Conservation (phyloP, 2,329 filamentous ascomycete species). For the Penicillium palitans region DNA sequence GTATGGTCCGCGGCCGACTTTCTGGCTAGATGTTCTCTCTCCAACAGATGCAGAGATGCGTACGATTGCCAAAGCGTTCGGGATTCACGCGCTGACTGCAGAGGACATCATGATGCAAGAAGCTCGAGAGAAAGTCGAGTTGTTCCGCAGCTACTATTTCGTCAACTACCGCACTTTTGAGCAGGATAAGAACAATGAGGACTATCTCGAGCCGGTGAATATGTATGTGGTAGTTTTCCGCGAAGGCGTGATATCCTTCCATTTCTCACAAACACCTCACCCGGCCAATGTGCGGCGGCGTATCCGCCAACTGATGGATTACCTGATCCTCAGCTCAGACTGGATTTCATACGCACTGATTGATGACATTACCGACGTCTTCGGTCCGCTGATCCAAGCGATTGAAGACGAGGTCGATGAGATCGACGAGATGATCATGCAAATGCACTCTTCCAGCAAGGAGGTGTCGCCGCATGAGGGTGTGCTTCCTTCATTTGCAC, state of each 20-base stretch:
- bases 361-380: constrained; percentile 97
- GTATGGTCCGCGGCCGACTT: constrained; percentile 83
- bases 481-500: constrained; percentile 50
- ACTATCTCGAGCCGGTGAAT: constrained; percentile 93
- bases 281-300: constrained; percentile 92
- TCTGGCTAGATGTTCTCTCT: constrained; percentile 91
- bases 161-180: constrained; percentile 98
- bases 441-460: constrained; percentile 65
- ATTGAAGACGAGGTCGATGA: constrained; percentile 97
- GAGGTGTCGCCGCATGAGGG: constrained; percentile 36
- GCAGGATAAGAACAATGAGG: constrained; percentile 83
- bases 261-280: constrained; percentile 94
- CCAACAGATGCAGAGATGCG: constrained; percentile 97
- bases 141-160: constrained; percentile 98
- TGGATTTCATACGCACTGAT: constrained; percentile 99
- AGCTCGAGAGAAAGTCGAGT: constrained; percentile 93
- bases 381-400: constrained; percentile 83
- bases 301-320: constrained; percentile 91
- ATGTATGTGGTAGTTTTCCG: constrained; percentile 97
- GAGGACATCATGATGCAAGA: constrained; percentile 98
- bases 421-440: constrained; percentile 88
- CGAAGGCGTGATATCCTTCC: constrained; percentile 92
- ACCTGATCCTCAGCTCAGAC: constrained; percentile 86
- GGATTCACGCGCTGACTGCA: constrained; percentile 90
- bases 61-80: constrained; percentile 85